phyloP scores from a whole-genome alignment of 208 protist genomes.

The Acanthamoeba polyphaga region DNA sequence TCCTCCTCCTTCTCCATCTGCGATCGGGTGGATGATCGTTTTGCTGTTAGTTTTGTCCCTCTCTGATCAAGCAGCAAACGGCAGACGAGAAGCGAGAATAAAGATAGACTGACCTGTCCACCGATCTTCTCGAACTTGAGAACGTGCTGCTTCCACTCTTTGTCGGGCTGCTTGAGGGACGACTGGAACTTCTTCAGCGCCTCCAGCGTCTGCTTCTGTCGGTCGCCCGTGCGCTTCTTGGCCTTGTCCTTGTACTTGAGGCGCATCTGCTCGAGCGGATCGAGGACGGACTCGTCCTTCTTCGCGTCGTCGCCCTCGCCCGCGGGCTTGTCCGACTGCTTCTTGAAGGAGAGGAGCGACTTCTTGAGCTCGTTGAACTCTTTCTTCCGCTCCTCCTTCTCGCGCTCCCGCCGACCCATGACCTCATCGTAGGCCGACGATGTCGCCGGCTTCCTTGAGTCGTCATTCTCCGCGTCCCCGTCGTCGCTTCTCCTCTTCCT shows the following conservation, averaged over 20 bases:
- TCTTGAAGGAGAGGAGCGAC: constrained; percentile 59
- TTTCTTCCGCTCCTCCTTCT: constrained; percentile 11
- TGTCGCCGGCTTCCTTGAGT: neutral
- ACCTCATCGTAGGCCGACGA: constrained; percentile 43
- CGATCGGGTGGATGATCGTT: too few species aligned
- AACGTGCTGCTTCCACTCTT: constrained; percentile 52
- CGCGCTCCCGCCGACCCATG: constrained; percentile 12
- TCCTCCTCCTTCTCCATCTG: too few species aligned
- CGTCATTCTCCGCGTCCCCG: neutral
- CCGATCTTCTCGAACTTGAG: constrained; percentile 60
- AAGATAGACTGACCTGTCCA: neutral
- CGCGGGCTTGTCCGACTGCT: neutral
- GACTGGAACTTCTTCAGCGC: constrained; percentile 36
- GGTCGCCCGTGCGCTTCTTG: neutral
- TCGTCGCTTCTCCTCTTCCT: constrained; percentile 18
- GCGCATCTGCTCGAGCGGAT: constrained; percentile 3
- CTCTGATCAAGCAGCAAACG: too few species aligned
- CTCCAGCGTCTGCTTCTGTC: constrained; percentile 34
- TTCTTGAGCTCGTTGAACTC: constrained; percentile 35
- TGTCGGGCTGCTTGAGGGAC: constrained; percentile 49
- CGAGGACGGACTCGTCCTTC: neutral
- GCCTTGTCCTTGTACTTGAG: constrained; percentile 28
- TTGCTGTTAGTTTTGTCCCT: too few species aligned
- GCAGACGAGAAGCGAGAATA: too few species aligned
- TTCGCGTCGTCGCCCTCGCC: neutral